Evolutionary conservation across 2,329 filamentous ascomycete species (phyloP).

Genomic region (Botrytis byssoidea): DNA sequence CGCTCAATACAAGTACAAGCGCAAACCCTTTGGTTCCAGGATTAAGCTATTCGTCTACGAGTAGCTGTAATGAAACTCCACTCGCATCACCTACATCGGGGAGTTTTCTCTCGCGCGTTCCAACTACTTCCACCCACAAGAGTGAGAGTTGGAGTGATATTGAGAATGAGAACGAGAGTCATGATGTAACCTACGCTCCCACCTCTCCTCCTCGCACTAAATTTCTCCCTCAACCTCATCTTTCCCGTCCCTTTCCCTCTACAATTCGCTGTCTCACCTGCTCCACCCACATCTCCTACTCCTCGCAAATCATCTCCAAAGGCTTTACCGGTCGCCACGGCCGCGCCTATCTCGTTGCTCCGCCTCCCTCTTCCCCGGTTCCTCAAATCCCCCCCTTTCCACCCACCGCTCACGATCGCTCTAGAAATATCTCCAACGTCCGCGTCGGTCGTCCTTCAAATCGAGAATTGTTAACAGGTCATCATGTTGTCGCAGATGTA

Average conservation of each 20-base stretch:
- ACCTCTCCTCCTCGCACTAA: not conserved
- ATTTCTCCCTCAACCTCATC: conserved; percentile 20
- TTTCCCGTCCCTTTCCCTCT: conserved; percentile 50
- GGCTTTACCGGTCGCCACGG: conserved; percentile 66
- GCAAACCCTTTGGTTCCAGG: conserved; percentile 34
- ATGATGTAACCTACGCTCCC: not conserved
- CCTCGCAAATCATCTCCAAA: conserved; percentile 61
- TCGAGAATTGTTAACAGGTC: conserved; percentile 59
- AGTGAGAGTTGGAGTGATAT: not conserved
- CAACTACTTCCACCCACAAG: not conserved
- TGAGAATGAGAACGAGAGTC: not conserved
- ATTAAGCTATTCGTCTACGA: conserved; percentile 40
- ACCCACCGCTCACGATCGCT: conserved; percentile 21
- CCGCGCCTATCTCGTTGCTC: conserved; percentile 59
- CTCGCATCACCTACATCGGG: conserved; percentile 8
- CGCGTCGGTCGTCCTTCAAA: conserved; percentile 54
- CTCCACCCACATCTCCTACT: conserved; percentile 59
- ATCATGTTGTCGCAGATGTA: conserved; percentile 64
- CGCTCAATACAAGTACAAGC: conserved; percentile 1
- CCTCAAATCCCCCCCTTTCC: conserved; percentile 17
- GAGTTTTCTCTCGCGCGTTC: conserved; percentile 4
- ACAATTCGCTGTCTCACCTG: conserved; percentile 60
- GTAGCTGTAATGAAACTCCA: conserved; percentile 36
- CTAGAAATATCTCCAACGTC: conserved; percentile 52
- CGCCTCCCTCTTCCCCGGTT: conserved; percentile 29